These are phyloP conservation scores for Cadophora malorum DNA, from an alignment of 2,329 filamentous ascomycete genomes.

Conservation along the genomic window DNA sequence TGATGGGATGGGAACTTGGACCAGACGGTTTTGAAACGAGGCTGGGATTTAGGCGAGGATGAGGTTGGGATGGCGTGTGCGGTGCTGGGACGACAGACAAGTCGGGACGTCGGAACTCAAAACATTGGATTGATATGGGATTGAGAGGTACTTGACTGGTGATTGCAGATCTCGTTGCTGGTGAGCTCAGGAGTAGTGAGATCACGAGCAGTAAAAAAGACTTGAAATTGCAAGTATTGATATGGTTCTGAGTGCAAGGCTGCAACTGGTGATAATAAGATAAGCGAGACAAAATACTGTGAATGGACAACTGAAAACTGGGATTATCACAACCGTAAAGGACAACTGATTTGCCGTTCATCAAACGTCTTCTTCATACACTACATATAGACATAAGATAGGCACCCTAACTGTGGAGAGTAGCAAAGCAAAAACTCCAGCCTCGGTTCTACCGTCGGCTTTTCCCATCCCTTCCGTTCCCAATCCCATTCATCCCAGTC, in stretches of 20 bases:
- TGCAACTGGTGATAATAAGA: not conserved
- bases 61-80: not conserved
- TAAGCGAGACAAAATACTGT: not conserved
- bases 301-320: not conserved
- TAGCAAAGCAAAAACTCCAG: constrained; percentile 22
- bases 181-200: too few species aligned
- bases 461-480: constrained; percentile 17
- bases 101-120: too few species aligned
- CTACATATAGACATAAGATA: constrained; percentile 1
- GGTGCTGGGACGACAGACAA: too few species aligned
- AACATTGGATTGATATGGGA: too few species aligned
- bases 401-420: not conserved
- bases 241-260: too few species aligned
- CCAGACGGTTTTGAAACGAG: not conserved
- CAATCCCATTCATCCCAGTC: constrained; percentile 1
- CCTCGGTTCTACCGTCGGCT: constrained; percentile 39
- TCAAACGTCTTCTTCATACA: constrained; percentile 9
- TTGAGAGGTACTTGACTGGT: too few species aligned
- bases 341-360: not conserved
- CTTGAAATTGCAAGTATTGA: too few species aligned
- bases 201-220: too few species aligned
- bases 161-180: too few species aligned
- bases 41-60: constrained; percentile 4
- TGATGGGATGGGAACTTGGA: not conserved
- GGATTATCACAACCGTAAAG: not conserved